phyloP scores from a whole-genome alignment of 306 rosid species.

The Prinsepia uniflora region DNA sequence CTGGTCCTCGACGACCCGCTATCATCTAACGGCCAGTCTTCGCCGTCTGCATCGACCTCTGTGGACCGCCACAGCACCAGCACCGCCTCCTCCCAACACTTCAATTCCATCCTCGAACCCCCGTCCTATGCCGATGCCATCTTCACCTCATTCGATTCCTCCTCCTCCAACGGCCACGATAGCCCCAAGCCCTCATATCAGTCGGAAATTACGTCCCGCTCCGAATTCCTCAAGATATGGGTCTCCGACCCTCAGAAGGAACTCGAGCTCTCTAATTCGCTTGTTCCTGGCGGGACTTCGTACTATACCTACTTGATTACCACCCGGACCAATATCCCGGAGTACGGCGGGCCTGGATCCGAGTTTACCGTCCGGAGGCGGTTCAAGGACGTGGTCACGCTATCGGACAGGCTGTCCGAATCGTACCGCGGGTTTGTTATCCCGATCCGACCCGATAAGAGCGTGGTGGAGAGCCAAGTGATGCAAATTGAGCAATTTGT shows the following conservation, averaged over 20 bases:
- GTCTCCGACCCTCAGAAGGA: conserved; percentile 40
- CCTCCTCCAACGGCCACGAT: conserved; percentile 33
- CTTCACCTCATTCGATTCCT: conserved; percentile 42
- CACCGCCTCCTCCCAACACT: not conserved
- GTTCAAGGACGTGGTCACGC: conserved; percentile 47
- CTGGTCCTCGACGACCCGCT: not conserved
- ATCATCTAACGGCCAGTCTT: conserved; percentile 1
- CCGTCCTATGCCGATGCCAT: conserved; percentile 43
- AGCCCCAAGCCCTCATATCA: conserved; percentile 15
- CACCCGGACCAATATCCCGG: conserved; percentile 33
- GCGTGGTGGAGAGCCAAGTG: conserved; percentile 44
- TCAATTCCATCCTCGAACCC: conserved; percentile 32
- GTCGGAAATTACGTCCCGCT: conserved; percentile 16
- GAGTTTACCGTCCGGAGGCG: conserved; percentile 45
- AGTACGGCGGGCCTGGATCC: conserved; percentile 39
- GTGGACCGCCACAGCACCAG: not conserved
- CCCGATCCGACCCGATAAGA: conserved; percentile 45
- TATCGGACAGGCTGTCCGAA: conserved; percentile 40
- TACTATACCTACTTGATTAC: conserved; percentile 40
- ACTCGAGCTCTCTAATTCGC: conserved; percentile 34
- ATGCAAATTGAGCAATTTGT: conserved; percentile 41
- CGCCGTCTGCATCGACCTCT: not conserved
- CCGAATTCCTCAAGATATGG: conserved; percentile 25
- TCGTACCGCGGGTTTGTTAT: conserved; percentile 38
- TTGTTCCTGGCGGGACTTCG: conserved; percentile 37